Evolutionary conservation across 2,329 filamentous ascomycete genomes (phyloP).

Genomic region (Plectosphaerella sp.): DNA sequence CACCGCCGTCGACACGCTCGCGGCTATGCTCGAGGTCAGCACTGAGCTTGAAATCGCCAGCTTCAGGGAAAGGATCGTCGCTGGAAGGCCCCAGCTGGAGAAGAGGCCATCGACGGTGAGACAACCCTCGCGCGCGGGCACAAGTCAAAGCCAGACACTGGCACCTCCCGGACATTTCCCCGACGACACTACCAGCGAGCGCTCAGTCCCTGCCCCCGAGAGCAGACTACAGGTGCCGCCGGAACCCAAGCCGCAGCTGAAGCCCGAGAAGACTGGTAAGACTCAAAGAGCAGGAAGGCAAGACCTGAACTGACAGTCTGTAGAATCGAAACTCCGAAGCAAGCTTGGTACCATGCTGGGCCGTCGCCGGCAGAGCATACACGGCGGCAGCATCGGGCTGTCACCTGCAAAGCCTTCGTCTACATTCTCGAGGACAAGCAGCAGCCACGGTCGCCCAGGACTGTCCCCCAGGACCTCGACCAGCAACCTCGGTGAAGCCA

Average conservation of each 20-base stretch:
- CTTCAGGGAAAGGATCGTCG: constrained; percentile 12
- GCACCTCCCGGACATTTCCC: constrained; percentile 18
- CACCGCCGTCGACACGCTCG: constrained; percentile 74
- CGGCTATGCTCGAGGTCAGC: constrained; percentile 78
- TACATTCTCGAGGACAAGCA: constrained; percentile 57
- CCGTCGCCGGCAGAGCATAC: constrained; percentile 61
- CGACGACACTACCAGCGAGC: constrained; percentile 39
- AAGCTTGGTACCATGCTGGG: constrained; percentile 68
- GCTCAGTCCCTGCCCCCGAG: constrained; percentile 25
- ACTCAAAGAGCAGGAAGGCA: background rate
- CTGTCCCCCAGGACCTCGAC: constrained; percentile 56
- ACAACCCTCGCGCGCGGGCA: constrained; percentile 33
- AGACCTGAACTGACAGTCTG: constrained; percentile 6
- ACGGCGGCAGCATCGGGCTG: constrained; percentile 55
- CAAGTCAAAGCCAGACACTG: constrained; percentile 19
- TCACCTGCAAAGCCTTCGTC: constrained; percentile 44
- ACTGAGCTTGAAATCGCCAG: constrained; percentile 73
- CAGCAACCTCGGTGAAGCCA: constrained; percentile 52
- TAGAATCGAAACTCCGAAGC: constrained; percentile 54
- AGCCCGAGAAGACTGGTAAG: constrained; percentile 13
- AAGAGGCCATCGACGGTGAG: constrained; percentile 33
- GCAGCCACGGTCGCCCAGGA: constrained; percentile 37
- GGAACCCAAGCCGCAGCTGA: constrained; percentile 28
- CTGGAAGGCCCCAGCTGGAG: constrained; percentile 24
- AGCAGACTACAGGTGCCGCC: constrained; percentile 21